Evolutionary conservation across 495 filamentous ascomycete genomes (phyloP).

Genomic region (Cryomyces minteri): DNA sequence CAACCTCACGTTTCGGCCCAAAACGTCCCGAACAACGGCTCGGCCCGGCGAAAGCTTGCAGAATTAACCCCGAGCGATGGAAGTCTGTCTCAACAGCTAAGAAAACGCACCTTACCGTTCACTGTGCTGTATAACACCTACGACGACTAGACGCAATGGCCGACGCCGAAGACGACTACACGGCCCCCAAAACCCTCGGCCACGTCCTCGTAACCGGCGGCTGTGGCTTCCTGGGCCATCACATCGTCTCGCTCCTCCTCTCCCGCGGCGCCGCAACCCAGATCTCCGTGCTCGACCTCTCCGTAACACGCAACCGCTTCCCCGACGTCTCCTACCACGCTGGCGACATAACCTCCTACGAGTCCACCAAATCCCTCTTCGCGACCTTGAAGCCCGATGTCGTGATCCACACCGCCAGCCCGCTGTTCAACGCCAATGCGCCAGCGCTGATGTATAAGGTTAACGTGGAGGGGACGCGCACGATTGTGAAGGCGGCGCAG

Average conservation of each 20-base stretch:
- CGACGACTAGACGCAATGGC: no score
- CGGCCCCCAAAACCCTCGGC: slow-evolving; percentile 8
- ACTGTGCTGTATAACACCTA: no score
- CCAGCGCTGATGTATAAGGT: slow-evolving; percentile 60
- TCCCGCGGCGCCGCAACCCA: slow-evolving; percentile 28
- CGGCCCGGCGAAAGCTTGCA: no score
- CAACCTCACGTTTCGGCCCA: no score
- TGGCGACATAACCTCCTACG: slow-evolving; percentile 68
- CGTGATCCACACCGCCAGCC: slow-evolving; percentile 78
- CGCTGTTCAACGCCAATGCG: slow-evolving; percentile 6
- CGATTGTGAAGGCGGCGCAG: slow-evolving; percentile 55
- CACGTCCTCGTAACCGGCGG: slow-evolving; percentile 32
- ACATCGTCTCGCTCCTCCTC: slow-evolving; percentile 30
- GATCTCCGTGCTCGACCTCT: slow-evolving; percentile 76
- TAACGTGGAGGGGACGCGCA: slow-evolving; percentile 79
- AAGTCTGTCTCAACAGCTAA: no score
- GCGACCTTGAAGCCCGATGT: slow-evolving; percentile 57
- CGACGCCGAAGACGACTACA: no score
- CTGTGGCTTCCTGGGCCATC: slow-evolving; percentile 33
- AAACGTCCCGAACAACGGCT: no score
- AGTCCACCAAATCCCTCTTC: slow-evolving; percentile 46
- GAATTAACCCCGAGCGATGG: no score
- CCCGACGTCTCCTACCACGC: slow-evolving; percentile 61
- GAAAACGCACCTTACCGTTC: no score
- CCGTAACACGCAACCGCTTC: slow-evolving; percentile 52